A percentile compares a stretch with the other conserved stretches of the same genome.
Conservation (phyloP, 106 monocot genomes). For the Hemerocallis citrina region DNA sequence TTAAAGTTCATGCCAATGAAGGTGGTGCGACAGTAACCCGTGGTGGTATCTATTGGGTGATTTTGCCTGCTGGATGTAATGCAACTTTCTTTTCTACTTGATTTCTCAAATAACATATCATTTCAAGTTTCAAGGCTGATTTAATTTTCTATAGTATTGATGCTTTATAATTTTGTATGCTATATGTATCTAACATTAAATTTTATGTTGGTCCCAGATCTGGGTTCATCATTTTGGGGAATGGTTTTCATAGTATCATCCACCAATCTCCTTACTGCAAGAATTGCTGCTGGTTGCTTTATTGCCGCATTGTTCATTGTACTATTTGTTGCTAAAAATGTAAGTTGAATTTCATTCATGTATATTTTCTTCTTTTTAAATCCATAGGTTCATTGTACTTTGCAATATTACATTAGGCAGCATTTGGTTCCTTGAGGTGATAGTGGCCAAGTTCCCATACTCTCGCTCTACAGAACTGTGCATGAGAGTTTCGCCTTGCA, state of each 20-base stretch:
- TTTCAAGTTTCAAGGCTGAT: too few relatives aligned
- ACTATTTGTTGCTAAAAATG: conserved; percentile 91
- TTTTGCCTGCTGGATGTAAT: conserved; percentile 98
- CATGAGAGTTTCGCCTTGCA: too few relatives aligned
- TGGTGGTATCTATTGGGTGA: conserved; percentile 93
- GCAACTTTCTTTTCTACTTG: conserved; percentile 7
- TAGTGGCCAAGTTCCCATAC: too few relatives aligned
- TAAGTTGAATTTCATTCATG: conserved; percentile 13
- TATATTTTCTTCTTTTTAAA: too few relatives aligned
- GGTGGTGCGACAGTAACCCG: conserved; percentile 80
- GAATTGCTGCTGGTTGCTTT: conserved; percentile 70
- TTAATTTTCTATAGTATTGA: too few relatives aligned
- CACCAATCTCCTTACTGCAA: conserved; percentile 50
- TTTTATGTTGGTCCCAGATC: too few relatives aligned
- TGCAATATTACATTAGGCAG: too few relatives aligned
- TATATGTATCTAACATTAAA: too few relatives aligned
- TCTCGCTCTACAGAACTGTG: too few relatives aligned
- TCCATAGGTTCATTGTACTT: too few relatives aligned
- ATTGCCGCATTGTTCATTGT: conserved; percentile 78
- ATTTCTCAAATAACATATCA: not conserved
- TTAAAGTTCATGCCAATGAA: conserved; percentile 86
- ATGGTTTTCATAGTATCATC: conserved; percentile 79
- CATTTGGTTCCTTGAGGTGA: too few relatives aligned
- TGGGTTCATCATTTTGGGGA: conserved; percentile 98
- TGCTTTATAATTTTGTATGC: not conserved